phyloP scores from a whole-genome alignment of 805 yeast species.

The Candida andamanensis region DNA sequence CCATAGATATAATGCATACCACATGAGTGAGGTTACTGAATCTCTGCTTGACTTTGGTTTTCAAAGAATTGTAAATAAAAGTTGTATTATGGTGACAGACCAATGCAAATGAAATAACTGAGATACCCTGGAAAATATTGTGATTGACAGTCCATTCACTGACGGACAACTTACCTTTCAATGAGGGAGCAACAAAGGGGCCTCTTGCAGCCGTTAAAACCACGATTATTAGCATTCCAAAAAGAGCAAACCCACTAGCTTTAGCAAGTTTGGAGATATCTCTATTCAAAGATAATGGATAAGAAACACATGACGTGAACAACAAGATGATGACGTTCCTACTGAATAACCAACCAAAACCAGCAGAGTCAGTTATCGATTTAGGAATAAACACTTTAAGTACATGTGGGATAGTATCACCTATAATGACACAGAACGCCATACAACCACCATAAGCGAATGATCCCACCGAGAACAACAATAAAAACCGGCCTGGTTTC shows the following conservation, averaged over 20 bases:
- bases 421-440: constrained; percentile 92
- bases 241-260: constrained; percentile 79
- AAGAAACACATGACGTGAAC: constrained; percentile 68
- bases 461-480: constrained; percentile 72
- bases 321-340: constrained; percentile 68
- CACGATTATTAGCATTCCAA: constrained; percentile 80
- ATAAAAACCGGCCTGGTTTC: constrained; percentile 55
- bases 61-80: constrained; percentile 80
- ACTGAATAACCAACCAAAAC: constrained; percentile 43
- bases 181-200: constrained; percentile 47
- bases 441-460: constrained; percentile 94
- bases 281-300: constrained; percentile 73
- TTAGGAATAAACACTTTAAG: constrained; percentile 58
- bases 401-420: constrained; percentile 93
- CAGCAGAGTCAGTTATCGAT: constrained; percentile 26
- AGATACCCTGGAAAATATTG: constrained; percentile 79
- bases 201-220: constrained; percentile 69
- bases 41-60: constrained; percentile 67
- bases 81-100: constrained; percentile 95
- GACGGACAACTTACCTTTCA: constrained; percentile 45
- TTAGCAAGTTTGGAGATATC: constrained; percentile 83
- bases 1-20: constrained; percentile 75
- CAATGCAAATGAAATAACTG: constrained; percentile 92
- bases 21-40: constrained; percentile 77
- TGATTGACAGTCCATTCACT: constrained; percentile 50